phyloP scores from a whole-genome alignment of 345 rosid species.

The Chamaenerion angustifolium region DNA sequence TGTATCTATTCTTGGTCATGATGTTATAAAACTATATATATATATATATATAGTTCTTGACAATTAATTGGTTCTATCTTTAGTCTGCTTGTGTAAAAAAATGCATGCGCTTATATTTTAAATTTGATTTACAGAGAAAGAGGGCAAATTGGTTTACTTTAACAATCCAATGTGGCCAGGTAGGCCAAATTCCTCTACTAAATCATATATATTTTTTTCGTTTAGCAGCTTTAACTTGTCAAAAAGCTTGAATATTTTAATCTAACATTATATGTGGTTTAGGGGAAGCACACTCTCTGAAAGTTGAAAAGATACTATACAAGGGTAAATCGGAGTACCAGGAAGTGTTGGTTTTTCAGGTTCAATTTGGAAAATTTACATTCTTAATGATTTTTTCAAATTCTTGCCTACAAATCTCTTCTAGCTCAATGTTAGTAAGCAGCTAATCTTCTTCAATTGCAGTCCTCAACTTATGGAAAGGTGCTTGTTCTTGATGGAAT shows the following conservation, averaged over 20 bases:
- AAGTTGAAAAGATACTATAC: constrained; percentile 60
- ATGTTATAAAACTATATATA: too few species aligned
- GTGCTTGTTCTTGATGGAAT: constrained; percentile 98
- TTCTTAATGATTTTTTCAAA: constrained; percentile 1
- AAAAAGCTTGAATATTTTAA: neutral
- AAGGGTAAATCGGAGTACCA: constrained; percentile 76
- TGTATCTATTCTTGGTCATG: constrained; percentile 7
- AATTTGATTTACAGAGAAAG: constrained; percentile 22
- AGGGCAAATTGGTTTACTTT: constrained; percentile 51
- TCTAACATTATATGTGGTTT: constrained; percentile 6
- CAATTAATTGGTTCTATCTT: too few species aligned
- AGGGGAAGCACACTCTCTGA: constrained; percentile 95
- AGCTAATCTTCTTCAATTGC: constrained; percentile 14
- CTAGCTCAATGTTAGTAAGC: too few species aligned
- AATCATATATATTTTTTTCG: too few species aligned
- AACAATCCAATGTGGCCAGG: constrained; percentile 99
- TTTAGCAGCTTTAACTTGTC: too few species aligned
- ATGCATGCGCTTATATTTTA: neutral
- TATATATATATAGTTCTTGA: too few species aligned
- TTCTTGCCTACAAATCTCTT: neutral
- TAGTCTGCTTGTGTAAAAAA: neutral
- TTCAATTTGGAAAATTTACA: constrained; percentile 11
- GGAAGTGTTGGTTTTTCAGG: constrained; percentile 91
- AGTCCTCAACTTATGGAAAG: constrained; percentile 81
- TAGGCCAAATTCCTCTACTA: constrained; percentile 12